phyloP scores from a whole-genome alignment of 2,329 filamentous ascomycete species.

The Ophidiomyces ophidiicola region DNA sequence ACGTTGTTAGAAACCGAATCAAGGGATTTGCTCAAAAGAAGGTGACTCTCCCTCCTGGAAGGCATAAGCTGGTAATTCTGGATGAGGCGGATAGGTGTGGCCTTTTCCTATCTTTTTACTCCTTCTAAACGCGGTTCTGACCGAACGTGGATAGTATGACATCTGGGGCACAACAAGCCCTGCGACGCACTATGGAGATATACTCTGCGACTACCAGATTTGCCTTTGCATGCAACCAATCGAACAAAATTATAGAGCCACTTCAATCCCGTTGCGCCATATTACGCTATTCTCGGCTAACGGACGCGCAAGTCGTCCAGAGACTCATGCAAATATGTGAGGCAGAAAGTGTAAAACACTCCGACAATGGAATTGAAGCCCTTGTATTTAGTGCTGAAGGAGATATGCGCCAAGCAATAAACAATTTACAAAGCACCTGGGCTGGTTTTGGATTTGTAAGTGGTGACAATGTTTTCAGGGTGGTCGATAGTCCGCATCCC shows the following conservation, averaged over 20 bases:
- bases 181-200: constrained; percentile 95
- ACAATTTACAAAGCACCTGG: constrained; percentile 87
- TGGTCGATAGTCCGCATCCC: constrained; percentile 92
- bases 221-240: constrained; percentile 96
- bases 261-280: constrained; percentile 94
- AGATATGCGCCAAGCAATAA: constrained; percentile 98
- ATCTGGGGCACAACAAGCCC: constrained; percentile 84
- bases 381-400: constrained; percentile 94
- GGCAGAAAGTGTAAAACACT: constrained; percentile 79
- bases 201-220: constrained; percentile 94
- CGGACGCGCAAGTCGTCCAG: constrained; percentile 84
- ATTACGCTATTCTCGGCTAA: constrained; percentile 80
- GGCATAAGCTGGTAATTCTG: constrained; percentile 93
- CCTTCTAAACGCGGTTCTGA: not conserved
- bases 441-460: constrained; percentile 96
- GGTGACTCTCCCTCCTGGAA: constrained; percentile 77
- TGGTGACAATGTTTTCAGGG: constrained; percentile 94
- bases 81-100: constrained; percentile 78
- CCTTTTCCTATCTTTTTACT: not conserved
- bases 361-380: constrained; percentile 88
- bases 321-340: constrained; percentile 83
- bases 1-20: constrained; percentile 92
- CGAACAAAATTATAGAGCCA: constrained; percentile 99
- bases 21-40: constrained; percentile 99
- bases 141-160: constrained; percentile 60